A percentile compares a stretch with the other conserved stretches of the same genome.
These are phyloP conservation scores for Moricandia arvensis DNA, from an alignment of 345 rosid genomes.

Conservation along the genomic window DNA sequence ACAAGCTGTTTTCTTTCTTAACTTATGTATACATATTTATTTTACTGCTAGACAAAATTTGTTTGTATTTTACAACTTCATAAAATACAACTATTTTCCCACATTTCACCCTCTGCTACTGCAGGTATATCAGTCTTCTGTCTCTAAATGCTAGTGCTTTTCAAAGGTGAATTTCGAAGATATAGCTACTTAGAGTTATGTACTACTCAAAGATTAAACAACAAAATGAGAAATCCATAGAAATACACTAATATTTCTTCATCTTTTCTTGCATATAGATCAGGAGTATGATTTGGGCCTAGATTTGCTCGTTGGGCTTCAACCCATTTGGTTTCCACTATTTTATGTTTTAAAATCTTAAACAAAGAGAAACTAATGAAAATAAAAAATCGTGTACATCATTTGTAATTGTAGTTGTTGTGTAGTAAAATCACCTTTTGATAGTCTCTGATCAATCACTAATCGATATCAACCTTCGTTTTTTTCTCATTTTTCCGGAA, in stretches of 20 bases:
- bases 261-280: not conserved
- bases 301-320: conserved; percentile 1
- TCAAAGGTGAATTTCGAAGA: not conserved
- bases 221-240: not conserved
- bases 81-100: conserved; percentile 26
- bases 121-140: conserved; percentile 21
- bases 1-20: conserved; percentile 22
- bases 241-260: not conserved
- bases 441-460: too few species aligned
- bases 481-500: too few species aligned
- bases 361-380: not conserved
- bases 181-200: not conserved
- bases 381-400: not conserved
- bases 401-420: too few species aligned
- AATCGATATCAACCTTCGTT: too few species aligned
- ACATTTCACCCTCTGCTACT: conserved; percentile 27
- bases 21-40: conserved; percentile 11
- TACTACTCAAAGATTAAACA: not conserved
- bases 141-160: conserved; percentile 5
- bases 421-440: too few species aligned
- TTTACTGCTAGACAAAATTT: not conserved
- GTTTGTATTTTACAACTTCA: conserved; percentile 20
- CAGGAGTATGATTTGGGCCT: not conserved
- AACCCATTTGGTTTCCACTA: conserved; percentile 11
- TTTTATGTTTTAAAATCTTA: not conserved